phyloP scores from a whole-genome alignment of 2,329 filamentous ascomycete species.

The Sphaerulina populicola region DNA sequence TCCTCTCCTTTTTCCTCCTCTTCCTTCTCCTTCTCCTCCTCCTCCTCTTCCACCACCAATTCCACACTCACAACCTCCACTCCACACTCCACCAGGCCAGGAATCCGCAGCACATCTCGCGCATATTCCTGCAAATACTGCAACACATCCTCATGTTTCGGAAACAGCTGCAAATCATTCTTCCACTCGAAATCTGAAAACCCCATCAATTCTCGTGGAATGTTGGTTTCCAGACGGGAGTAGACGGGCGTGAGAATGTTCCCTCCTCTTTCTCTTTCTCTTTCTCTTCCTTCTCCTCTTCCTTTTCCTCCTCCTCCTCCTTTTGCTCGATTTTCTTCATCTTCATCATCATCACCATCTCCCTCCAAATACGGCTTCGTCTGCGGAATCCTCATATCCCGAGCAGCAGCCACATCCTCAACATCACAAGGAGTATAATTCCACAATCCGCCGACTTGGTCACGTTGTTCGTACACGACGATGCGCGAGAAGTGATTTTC shows the following conservation, averaged over 20 bases:
- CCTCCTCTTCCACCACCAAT: too few species aligned
- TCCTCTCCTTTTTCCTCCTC: too few species aligned
- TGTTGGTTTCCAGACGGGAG: slow-evolving; percentile 74
- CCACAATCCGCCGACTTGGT: slow-evolving; percentile 78
- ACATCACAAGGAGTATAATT: slow-evolving; percentile 55
- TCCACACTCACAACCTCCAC: too few species aligned
- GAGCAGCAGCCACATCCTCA: slow-evolving; percentile 29
- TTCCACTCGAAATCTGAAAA: slow-evolving; percentile 56
- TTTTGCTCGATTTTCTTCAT: slow-evolving; percentile 49
- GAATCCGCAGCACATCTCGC: slow-evolving; percentile 50
- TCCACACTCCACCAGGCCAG: slow-evolving; percentile 29
- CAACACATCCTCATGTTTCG: slow-evolving; percentile 60
- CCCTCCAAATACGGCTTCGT: slow-evolving; percentile 52
- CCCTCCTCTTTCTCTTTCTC: slow-evolving; percentile 35
- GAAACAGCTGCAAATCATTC: slow-evolving; percentile 60
- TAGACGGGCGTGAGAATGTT: slow-evolving; percentile 78
- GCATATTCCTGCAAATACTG: slow-evolving; percentile 67
- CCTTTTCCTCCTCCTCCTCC: slow-evolving; percentile 2
- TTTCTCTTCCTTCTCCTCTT: neutral
- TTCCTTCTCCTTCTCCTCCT: too few species aligned
- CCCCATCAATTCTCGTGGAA: slow-evolving; percentile 64
- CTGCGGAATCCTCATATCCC: slow-evolving; percentile 50
- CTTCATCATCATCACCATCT: slow-evolving; percentile 53
- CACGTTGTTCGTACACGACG: slow-evolving; percentile 73
- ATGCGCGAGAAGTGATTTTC: slow-evolving; percentile 63